A percentile compares a stretch with the other conserved stretches of the same genome.
These are phyloP conservation scores for Vigna reflexopilosa DNA, from an alignment of 306 rosid genomes.

Conservation along the genomic window DNA sequence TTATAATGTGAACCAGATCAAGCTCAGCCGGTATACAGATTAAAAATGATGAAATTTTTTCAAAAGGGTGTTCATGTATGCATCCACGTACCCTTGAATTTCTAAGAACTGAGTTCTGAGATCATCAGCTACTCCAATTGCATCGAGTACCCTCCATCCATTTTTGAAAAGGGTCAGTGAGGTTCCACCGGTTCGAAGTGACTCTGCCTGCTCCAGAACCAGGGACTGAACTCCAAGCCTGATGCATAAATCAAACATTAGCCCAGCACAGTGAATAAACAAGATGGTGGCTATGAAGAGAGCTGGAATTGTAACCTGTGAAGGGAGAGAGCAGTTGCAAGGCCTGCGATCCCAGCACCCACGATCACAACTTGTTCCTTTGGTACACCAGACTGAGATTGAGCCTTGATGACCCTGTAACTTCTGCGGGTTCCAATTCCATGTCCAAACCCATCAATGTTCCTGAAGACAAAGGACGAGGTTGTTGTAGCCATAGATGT, in stretches of 20 bases:
- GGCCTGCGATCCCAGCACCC: constrained; percentile 81
- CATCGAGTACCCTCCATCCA: constrained; percentile 89
- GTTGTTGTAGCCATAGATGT: constrained; percentile 54
- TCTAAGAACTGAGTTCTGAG: constrained; percentile 80
- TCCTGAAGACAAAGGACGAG: constrained; percentile 44
- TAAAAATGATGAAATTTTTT: neutral
- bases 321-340: constrained; percentile 80
- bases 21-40: constrained; percentile 46
- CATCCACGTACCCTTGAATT: constrained; percentile 70
- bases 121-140: constrained; percentile 79
- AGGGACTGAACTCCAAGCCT: constrained; percentile 80
- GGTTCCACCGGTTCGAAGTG: constrained; percentile 70
- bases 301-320: constrained; percentile 54
- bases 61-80: neutral
- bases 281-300: neutral
- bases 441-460: constrained; percentile 28
- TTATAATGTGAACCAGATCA: constrained; percentile 62
- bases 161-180: constrained; percentile 92
- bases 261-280: neutral
- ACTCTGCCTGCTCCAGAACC: constrained; percentile 48
- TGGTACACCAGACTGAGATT: constrained; percentile 37
- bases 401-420: constrained; percentile 50
- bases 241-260: neutral
- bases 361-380: constrained; percentile 69
- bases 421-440: constrained; percentile 34